Conservation (phyloP, 148 eudicot species). For the Rhododendron vialii region DNA sequence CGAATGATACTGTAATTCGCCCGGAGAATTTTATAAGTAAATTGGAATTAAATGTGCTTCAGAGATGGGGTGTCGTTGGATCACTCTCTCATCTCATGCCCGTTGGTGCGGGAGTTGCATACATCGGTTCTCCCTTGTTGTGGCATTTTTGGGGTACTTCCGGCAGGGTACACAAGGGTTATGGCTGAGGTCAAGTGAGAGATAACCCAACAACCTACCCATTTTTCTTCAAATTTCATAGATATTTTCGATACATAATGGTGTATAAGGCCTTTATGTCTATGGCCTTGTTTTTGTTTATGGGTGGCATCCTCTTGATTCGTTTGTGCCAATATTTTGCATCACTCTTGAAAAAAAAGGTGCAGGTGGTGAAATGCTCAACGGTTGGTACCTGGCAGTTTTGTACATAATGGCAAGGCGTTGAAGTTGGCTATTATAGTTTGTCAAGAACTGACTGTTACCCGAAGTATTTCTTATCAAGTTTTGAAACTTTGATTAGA, state of each 20-base stretch:
- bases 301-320: background rate
- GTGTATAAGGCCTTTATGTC: background rate
- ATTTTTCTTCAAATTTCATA: background rate
- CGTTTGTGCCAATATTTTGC: background rate
- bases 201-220: background rate
- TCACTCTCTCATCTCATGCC: background rate
- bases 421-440: background rate
- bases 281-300: background rate
- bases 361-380: background rate
- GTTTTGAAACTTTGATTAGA: background rate
- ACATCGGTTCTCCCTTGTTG: background rate
- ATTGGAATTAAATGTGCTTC: background rate
- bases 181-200: background rate
- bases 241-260: background rate
- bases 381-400: background rate
- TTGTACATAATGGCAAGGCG: background rate
- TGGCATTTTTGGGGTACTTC: background rate
- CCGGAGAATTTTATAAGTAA: background rate
- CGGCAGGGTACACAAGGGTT: background rate
- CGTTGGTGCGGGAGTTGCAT: background rate
- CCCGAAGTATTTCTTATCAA: background rate
- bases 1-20: background rate
- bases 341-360: background rate
- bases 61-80: background rate
- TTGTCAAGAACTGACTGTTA: background rate